phyloP scores from a whole-genome alignment of 768 basidiomycete species.

The Phanerochaete sordida region DNA sequence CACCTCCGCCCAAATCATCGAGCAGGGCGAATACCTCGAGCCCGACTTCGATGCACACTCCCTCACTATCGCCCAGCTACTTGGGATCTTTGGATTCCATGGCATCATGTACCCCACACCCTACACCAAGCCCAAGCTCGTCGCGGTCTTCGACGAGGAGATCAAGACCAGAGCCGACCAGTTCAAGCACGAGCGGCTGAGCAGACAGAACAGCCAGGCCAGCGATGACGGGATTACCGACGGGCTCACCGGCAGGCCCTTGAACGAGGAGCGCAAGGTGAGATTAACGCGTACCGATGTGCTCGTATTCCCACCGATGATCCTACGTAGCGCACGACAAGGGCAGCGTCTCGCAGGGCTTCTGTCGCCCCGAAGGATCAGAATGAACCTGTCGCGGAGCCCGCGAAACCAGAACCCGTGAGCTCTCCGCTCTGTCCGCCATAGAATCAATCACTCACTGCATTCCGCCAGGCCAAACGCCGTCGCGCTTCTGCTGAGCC shows the following conservation, averaged over 20 bases:
- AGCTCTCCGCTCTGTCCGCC: constrained; percentile 18
- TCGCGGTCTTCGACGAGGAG: constrained; percentile 75
- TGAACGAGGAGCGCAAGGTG: constrained; percentile 49
- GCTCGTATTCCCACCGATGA: constrained; percentile 13
- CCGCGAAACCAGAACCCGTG: constrained; percentile 52
- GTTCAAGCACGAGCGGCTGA: constrained; percentile 60
- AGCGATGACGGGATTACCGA: constrained; percentile 83
- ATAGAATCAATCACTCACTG: not conserved
- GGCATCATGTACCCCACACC: constrained; percentile 70
- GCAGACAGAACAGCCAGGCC: constrained; percentile 64
- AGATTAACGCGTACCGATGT: constrained; percentile 7
- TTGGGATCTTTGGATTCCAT: constrained; percentile 76
- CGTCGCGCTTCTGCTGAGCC: constrained; percentile 80
- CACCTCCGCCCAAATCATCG: constrained; percentile 76
- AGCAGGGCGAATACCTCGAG: constrained; percentile 73
- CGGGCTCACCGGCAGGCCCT: constrained; percentile 72
- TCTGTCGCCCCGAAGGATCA: constrained; percentile 52
- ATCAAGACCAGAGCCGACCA: constrained; percentile 57
- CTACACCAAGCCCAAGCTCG: constrained; percentile 73
- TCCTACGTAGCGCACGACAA: constrained; percentile 32
- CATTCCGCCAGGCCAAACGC: constrained; percentile 59
- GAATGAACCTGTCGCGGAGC: constrained; percentile 29
- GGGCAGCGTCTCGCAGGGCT: constrained; percentile 57
- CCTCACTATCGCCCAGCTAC: constrained; percentile 78
- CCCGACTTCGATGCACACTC: constrained; percentile 70